These are phyloP conservation scores for Hura crepitans DNA, from an alignment of 441 rosid genomes.

Conservation along the genomic window DNA sequence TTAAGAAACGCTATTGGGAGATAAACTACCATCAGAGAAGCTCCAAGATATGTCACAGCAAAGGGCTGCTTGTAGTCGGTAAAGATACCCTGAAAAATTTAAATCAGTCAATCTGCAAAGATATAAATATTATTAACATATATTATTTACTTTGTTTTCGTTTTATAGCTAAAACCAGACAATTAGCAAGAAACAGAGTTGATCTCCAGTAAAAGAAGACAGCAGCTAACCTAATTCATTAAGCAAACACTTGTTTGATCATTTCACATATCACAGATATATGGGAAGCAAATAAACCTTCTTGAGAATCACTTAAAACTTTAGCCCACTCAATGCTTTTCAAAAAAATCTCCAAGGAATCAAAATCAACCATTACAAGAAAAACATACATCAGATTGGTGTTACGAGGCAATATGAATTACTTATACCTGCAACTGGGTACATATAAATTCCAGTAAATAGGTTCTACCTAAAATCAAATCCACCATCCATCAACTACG, in stretches of 20 bases:
- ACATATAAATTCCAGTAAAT: background rate
- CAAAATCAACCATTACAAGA: background rate
- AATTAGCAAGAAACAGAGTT: background rate
- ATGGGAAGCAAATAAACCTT: background rate
- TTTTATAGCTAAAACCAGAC: background rate
- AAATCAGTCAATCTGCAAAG: slow-evolving; percentile 19
- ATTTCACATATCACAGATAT: background rate
- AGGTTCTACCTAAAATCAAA: slow-evolving; percentile 10
- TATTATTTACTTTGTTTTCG: too few relatives aligned
- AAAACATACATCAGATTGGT: background rate
- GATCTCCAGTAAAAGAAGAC: background rate
- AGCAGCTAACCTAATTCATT: background rate
- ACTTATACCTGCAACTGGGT: slow-evolving; percentile 3
- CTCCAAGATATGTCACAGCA: slow-evolving; percentile 98
- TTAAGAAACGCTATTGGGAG: slow-evolving; percentile 84
- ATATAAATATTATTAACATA: too few relatives aligned
- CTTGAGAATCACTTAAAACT: background rate
- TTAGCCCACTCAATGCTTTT: background rate
- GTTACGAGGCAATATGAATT: background rate
- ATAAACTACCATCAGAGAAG: slow-evolving; percentile 93
- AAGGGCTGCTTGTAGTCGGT: slow-evolving; percentile 86
- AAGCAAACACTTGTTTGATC: background rate
- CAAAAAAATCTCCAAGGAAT: background rate
- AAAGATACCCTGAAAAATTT: slow-evolving; percentile 66
- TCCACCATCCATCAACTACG: background rate